Base-by-base conservation (phyloP, 2,329 filamentous ascomycete species). In the Fusarium brachygibbosum region DNA sequence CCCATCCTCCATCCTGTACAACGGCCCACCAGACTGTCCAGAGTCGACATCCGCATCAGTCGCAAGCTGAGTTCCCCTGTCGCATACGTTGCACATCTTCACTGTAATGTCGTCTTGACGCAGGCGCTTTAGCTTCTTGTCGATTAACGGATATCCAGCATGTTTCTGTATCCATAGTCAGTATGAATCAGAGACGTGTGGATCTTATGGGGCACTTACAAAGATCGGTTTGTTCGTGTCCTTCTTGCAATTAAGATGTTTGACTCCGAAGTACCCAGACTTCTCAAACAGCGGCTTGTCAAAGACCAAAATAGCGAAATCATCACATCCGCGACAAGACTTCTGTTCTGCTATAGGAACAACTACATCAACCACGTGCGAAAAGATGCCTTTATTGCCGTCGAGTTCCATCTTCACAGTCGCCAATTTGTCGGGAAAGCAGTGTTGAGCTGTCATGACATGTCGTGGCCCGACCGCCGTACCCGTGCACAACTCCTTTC, bases 1-100 rank as follows among this genome's bases (percentile, higher is more conserved):
- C 4, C 50, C 66, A 1, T 51, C 23, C 3, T 57, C 42, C 16
- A 62, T 25, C 0, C 7, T 17, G 6, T 41, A 69, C 7, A 69
- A n/a, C 3, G 66, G 66, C 0, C 66, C 56, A n/a, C 66, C 66
- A 21, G 66, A 69, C 17, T 61, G 28, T 1, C 66, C 66, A 0
- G 1, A 1, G 6, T 23, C 13, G 1, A 25, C 35, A 31, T 66
- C 66, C 11, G 51, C 44, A 12, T 69, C 51, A 21, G 55, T 67
- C 11, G 19, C 32, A 14, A 50, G 9, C 9, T 28, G 17, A 19
- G 21, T 13, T 28, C 5, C 13, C n/a, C 19, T 21, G 13, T 14
- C 17, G 4, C 42, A 45, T 6, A 19, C 5, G 31, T 6, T 3
- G 58, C 4, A 29, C 19, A 16, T 1, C 31, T 34, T 10, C 19